phyloP scores from a whole-genome alignment of 2,329 filamentous ascomycete species.

The Bipolaris gigantea region DNA sequence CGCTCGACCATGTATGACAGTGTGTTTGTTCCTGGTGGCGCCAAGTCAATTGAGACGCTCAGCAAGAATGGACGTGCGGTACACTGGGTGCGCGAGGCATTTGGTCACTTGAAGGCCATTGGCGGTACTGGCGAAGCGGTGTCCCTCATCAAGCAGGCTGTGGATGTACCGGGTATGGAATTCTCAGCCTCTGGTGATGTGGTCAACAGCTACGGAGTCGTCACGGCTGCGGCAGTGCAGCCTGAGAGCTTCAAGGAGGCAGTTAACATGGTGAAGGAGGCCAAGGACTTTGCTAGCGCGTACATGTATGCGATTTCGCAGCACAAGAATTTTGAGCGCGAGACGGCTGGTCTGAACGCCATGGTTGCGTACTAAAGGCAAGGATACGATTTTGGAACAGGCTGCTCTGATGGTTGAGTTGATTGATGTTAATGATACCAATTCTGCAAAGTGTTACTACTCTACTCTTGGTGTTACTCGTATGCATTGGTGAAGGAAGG shows the following conservation, averaged over 20 bases:
- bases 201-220: conserved; percentile 74
- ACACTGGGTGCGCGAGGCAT: conserved; percentile 79
- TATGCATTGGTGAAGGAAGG: no score
- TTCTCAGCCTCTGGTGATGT: conserved; percentile 56
- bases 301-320: conserved; percentile 70
- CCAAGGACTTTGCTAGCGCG: conserved; percentile 68
- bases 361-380: conserved; percentile 67
- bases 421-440: background rate
- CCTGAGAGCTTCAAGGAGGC: conserved; percentile 64
- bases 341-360: conserved; percentile 68
- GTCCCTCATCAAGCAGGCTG: conserved; percentile 59
- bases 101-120: conserved; percentile 79
- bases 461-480: background rate
- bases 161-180: conserved; percentile 51
- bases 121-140: conserved; percentile 75
- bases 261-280: conserved; percentile 66
- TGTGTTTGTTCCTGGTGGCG: conserved; percentile 74
- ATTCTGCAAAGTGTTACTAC: background rate
- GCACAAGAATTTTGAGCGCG: conserved; percentile 74
- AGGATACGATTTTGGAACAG: background rate
- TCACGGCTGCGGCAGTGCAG: conserved; percentile 61
- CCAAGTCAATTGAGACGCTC: conserved; percentile 63
- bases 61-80: conserved; percentile 70
- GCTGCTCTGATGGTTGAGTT: background rate
- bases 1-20: conserved; percentile 81